phyloP scores from a whole-genome alignment of 2,329 filamentous ascomycete species.

The Monilinia polystroma region DNA sequence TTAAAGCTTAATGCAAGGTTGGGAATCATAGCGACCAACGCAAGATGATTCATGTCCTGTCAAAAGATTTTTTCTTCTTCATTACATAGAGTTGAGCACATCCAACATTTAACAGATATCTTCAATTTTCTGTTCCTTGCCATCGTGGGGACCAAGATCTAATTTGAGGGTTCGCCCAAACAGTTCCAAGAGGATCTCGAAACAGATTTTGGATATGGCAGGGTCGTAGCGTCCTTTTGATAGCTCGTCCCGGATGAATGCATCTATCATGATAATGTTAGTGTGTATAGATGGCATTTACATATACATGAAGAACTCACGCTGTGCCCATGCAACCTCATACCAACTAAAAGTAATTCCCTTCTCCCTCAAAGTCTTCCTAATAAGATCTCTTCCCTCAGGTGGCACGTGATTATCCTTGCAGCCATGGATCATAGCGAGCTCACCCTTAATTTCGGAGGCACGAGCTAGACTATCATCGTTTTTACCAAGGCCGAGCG shows the following conservation, averaged over 20 bases:
- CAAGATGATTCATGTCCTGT: too few relatives aligned
- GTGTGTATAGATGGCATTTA: not conserved
- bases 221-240: slow-evolving; percentile 94
- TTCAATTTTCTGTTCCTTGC: slow-evolving; percentile 61
- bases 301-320: slow-evolving; percentile 44
- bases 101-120: slow-evolving; percentile 61
- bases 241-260: slow-evolving; percentile 89
- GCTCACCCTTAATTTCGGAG: slow-evolving; percentile 70
- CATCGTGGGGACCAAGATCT: slow-evolving; percentile 70
- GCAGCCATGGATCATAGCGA: slow-evolving; percentile 89
- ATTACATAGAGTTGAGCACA: not conserved
- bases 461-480: slow-evolving; percentile 61
- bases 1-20: too few relatives aligned
- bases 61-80: not conserved
- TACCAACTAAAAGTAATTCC: slow-evolving; percentile 77
- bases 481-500: slow-evolving; percentile 66
- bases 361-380: slow-evolving; percentile 74
- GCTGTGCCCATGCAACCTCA: slow-evolving; percentile 90
- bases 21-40: too few relatives aligned
- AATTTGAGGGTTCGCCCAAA: slow-evolving; percentile 77
- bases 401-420: slow-evolving; percentile 88
- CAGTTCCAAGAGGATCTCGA: slow-evolving; percentile 83
- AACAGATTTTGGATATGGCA: slow-evolving; percentile 81
- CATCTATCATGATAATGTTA: slow-evolving; percentile 51
- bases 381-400: slow-evolving; percentile 77